phyloP scores from a whole-genome alignment of 345 rosid genomes.

The Viola odorata region DNA sequence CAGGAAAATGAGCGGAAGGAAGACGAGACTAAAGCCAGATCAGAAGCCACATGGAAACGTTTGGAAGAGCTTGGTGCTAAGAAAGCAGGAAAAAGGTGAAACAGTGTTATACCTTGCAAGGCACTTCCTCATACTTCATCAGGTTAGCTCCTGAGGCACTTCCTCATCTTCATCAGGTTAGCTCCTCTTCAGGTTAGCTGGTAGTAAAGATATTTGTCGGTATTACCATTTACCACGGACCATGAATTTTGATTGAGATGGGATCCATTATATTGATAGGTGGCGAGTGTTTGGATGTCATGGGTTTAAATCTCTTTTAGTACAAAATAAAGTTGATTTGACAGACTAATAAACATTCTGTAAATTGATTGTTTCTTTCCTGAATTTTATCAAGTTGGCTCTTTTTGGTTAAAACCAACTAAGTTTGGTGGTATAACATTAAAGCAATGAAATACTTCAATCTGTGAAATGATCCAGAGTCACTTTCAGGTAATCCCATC shows the following conservation, averaged over 20 bases:
- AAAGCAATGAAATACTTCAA: background rate
- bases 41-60: slow-evolving; percentile 20
- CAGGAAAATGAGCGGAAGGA: slow-evolving; percentile 14
- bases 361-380: slow-evolving; percentile 11
- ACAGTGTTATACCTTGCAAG: background rate
- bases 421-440: background rate
- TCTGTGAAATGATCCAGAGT: background rate
- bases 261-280: slow-evolving; percentile 10
- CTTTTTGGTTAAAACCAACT: background rate
- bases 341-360: slow-evolving; percentile 11
- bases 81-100: slow-evolving; percentile 4
- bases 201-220: slow-evolving; percentile 10
- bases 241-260: slow-evolving; percentile 11
- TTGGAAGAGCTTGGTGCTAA: slow-evolving; percentile 15
- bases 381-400: background rate
- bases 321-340: background rate
- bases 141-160: slow-evolving; percentile 9
- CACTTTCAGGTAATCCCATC: background rate
- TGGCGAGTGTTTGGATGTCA: slow-evolving; percentile 8
- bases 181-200: slow-evolving; percentile 13
- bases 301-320: background rate
- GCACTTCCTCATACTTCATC: slow-evolving; percentile 1
- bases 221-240: background rate
- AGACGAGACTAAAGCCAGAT: slow-evolving; percentile 12
- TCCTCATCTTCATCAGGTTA: slow-evolving; percentile 9